Base-by-base conservation (phyloP, 805 yeast genomes). In the Kluyveromyces starmeri region DNA sequence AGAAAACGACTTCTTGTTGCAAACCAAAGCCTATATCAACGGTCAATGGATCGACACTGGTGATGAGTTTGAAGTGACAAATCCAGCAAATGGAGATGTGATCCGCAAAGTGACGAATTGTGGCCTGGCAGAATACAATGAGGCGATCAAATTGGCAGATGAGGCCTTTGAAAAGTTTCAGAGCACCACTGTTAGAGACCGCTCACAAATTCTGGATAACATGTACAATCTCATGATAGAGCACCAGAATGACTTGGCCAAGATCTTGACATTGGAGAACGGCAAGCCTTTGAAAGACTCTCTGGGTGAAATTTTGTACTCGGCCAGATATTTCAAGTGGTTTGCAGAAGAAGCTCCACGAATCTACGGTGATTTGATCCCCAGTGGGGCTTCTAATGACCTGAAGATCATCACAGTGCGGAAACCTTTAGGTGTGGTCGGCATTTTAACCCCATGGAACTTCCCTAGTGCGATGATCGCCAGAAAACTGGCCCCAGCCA, bases 341-440 rank as follows among this genome's bases (percentile, higher is more conserved):
- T 83, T 77, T 55, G 62, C 83, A 18, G 92, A 81, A 55, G 83
- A 76, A 45, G 89, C 89, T 6, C 82, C 85, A 25, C 68, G 85
- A 46, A 56, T 71, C 18, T 62, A 73, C 35, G 92, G 89, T n/a
- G 78, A 76, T 42, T 61, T 68, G 12, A 73, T 81, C 36, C 69
- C 71, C n/a, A 71, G 84, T 2, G 62, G 70, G 34, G 63, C 60
- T 40, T 53, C 70, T 1, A 44, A 60, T 17, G 65, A 60, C 47
- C 49, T 54, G 30, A 65, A 78, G 40, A 74, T 81, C 40, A 45
- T 77, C 36, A 65, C 84, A 4, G 45, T 74, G 40, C 71, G 74
- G 46, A 85, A 80, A 53, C 89, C 94, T n/a, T 64, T 82, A 32
- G 94, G 94, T 6, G 86, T 79, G 1, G 79, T 82, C 46, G 88